Base-by-base conservation (phyloP, 768 basidiomycete species). In the Trametes elegans region DNA sequence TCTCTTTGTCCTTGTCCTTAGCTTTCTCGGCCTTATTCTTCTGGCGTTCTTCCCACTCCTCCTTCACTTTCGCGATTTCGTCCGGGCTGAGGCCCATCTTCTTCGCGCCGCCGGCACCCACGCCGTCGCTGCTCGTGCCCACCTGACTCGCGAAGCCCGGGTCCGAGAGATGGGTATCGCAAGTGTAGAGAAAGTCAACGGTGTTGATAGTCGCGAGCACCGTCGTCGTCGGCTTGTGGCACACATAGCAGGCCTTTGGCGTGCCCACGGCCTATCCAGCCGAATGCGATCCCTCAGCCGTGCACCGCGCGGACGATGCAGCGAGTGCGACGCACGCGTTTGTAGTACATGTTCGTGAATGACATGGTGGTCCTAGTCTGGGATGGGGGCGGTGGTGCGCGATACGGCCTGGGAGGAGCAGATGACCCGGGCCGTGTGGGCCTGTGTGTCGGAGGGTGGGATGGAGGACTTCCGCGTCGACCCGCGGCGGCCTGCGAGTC, bases 341-440 rank as follows among this genome's bases (percentile, higher is more conserved):
- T 91, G 74, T 93, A 94, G 73, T 95, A 97, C 39, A 92, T 65
- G 68, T 97, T 96, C 28, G 78, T 77, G 73, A 90, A 88, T 38
- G 82, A 83, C 88, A 88, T 88, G 43, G 60, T 28, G 27, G 57
- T 51, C n/a, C n/a, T n/a, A n/a, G n/a, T n/a, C n/a, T n/a, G n/a
- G n/a, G n/a, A n/a, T n/a, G n/a, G n/a, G n/a, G n/a, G n/a, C n/a
- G n/a, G n/a, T n/a, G n/a, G n/a, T n/a, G n/a, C n/a, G n/a, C n/a
- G n/a, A n/a, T n/a, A n/a, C n/a, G n/a, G n/a, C n/a, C n/a, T n/a
- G n/a, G n/a, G n/a, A n/a, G n/a, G n/a, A 43, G 55, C 49, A 50
- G 48, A 45, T 50, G 55, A 50, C 55, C 53, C 34, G n/a, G 38
- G n/a, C 38, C 16, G 8, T 14, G 14, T 19, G 6, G 14, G 23